Conservation (phyloP, 2,329 filamentous ascomycete genomes). For the Fonsecaea monophora region DNA sequence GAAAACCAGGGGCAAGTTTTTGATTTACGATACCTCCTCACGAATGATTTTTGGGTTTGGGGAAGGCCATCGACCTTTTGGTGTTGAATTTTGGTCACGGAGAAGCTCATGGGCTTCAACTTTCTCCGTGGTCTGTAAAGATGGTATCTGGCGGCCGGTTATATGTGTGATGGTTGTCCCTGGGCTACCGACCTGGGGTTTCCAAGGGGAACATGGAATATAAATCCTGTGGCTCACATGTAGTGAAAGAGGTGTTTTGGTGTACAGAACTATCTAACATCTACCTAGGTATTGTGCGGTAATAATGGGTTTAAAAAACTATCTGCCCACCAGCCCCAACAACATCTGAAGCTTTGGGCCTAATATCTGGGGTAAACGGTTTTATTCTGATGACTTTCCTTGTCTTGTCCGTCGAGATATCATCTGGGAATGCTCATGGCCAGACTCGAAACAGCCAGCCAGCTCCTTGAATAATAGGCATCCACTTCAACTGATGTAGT, state of each 20-base stretch:
- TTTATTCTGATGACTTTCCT: not conserved
- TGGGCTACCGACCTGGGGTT: not conserved
- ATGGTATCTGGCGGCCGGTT: not conserved
- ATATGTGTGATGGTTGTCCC: not conserved
- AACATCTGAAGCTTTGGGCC: not conserved
- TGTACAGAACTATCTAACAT: conserved; percentile 16
- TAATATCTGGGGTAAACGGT: not conserved
- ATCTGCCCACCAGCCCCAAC: not conserved
- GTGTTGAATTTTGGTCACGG: not conserved
- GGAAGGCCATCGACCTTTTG: not conserved
- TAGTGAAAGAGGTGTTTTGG: conserved; percentile 8
- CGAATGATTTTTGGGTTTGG: conserved; percentile 5
- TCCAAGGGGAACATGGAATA: not conserved
- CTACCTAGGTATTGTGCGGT: not conserved
- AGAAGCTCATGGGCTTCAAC: not conserved
- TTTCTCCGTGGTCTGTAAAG: not conserved
- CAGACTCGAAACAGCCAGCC: not conserved
- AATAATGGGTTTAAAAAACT: conserved; percentile 2
- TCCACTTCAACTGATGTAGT: not conserved
- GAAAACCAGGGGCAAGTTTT: not conserved
- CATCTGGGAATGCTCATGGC: not conserved
- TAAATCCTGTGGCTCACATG: not conserved
- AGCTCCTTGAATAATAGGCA: not conserved
- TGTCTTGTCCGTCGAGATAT: not conserved
- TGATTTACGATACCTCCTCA: conserved; percentile 23